A percentile compares a stretch with the other conserved stretches of the same genome.
phyloP scores from a whole-genome alignment of 2,329 filamentous ascomycete genomes.

The Cladosporium sp. region DNA sequence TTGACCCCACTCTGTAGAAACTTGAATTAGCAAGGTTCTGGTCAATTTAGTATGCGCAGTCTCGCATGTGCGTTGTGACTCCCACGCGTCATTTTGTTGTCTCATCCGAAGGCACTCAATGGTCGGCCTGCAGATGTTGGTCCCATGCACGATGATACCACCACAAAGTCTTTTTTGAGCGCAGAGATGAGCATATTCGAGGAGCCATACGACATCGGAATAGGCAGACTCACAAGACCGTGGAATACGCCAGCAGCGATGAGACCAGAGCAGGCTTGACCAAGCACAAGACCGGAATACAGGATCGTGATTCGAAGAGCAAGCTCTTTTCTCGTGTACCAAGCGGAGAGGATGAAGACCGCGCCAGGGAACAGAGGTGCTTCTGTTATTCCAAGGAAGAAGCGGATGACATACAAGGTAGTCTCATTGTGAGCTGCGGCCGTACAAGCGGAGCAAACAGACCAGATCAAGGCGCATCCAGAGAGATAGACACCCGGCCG shows the following conservation, averaged over 20 bases:
- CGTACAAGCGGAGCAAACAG: conserved; percentile 20
- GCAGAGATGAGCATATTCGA: too few relatives aligned
- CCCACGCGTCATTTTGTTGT: too few relatives aligned
- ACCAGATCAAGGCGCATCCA: conserved; percentile 29
- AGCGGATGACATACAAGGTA: conserved; percentile 20
- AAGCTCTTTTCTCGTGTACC: conserved; percentile 32
- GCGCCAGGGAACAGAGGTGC: conserved; percentile 5
- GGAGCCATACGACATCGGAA: too few relatives aligned
- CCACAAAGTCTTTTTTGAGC: too few relatives aligned
- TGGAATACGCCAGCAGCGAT: conserved; percentile 6
- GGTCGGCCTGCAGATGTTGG: too few relatives aligned
- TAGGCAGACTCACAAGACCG: background rate
- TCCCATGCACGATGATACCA: too few relatives aligned
- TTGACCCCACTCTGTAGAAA: background rate
- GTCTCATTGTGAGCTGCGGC: conserved; percentile 21
- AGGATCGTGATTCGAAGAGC: conserved; percentile 2
- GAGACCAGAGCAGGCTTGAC: conserved; percentile 1
- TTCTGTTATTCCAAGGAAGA: conserved; percentile 18
- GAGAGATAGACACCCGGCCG: conserved; percentile 38
- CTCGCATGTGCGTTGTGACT: too few relatives aligned
- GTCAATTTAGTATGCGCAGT: too few relatives aligned
- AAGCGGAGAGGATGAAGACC: conserved; percentile 28
- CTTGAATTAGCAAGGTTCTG: too few relatives aligned
- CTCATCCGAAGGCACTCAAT: too few relatives aligned
- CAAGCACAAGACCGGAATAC: conserved; percentile 4